phyloP scores from a whole-genome alignment of 306 rosid species.

The Potentilla sterilis region DNA sequence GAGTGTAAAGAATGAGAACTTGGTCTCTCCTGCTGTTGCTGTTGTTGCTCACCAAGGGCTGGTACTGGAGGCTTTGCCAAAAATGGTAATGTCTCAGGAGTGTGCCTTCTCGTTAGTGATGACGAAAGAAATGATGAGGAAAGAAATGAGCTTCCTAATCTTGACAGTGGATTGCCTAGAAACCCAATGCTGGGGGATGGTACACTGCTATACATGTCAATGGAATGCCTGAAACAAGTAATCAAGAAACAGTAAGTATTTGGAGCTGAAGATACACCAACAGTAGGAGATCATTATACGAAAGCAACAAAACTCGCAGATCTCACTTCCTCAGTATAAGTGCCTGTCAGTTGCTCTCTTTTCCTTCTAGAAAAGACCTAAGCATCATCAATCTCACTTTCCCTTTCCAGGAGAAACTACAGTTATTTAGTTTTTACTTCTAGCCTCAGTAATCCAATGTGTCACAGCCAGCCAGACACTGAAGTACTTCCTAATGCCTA shows the following conservation, averaged over 20 bases:
- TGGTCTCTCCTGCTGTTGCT: conserved; percentile 39
- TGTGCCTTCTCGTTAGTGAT: conserved; percentile 86
- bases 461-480: background rate
- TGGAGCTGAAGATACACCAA: background rate
- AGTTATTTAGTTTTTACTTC: background rate
- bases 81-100: conserved; percentile 73
- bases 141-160: conserved; percentile 85
- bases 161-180: conserved; percentile 69
- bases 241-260: conserved; percentile 17
- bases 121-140: conserved; percentile 34
- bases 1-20: conserved; percentile 67
- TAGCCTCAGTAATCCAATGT: background rate
- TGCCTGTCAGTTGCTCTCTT: background rate
- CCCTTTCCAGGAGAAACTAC: background rate
- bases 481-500: background rate
- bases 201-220: conserved; percentile 86
- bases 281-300: background rate
- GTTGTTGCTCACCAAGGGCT: conserved; percentile 44
- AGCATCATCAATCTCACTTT: background rate
- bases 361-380: background rate
- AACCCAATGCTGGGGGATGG: conserved; percentile 87
- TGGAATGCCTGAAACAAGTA: conserved; percentile 75
- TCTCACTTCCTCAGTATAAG: background rate
- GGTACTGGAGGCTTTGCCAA: conserved; percentile 59
- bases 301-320: background rate